phyloP scores from a whole-genome alignment of 495 filamentous ascomycete genomes.

The Durotheca rogersii region DNA sequence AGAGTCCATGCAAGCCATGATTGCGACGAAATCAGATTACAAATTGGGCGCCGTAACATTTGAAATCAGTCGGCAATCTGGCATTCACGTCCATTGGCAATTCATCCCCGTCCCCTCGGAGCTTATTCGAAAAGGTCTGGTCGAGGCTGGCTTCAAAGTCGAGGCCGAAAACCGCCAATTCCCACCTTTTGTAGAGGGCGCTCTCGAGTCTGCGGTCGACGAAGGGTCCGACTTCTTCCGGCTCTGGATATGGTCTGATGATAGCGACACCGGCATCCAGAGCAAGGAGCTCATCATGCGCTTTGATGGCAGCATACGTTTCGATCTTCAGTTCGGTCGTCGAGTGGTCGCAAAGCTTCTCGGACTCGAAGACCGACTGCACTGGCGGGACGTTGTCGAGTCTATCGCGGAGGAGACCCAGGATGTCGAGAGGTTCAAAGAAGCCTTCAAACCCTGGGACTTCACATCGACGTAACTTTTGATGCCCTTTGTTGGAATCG shows the following conservation, averaged over 20 bases:
- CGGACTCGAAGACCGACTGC: conserved; percentile 65
- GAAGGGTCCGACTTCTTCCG: conserved; percentile 76
- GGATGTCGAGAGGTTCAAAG: conserved; percentile 79
- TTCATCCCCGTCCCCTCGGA: conserved; percentile 74
- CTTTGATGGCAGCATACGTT: conserved; percentile 50
- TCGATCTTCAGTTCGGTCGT: conserved; percentile 66
- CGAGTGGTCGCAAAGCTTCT: conserved; percentile 86
- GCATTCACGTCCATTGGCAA: conserved; percentile 93
- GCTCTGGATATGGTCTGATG: conserved; percentile 71
- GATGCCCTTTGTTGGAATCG: conserved; percentile 17
- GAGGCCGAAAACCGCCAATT: conserved; percentile 76
- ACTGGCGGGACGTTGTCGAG: conserved; percentile 85
- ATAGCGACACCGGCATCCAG: conserved; percentile 42
- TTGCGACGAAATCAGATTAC: conserved; percentile 51
- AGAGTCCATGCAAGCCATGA: conserved; percentile 68
- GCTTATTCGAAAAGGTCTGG: conserved; percentile 64
- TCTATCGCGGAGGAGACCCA: conserved; percentile 70
- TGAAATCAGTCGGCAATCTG: conserved; percentile 75
- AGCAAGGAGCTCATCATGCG: conserved; percentile 52
- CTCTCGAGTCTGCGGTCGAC: conserved; percentile 38
- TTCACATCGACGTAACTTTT: conserved; percentile 51
- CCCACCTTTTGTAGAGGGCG: conserved; percentile 51
- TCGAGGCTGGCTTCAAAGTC: conserved; percentile 81
- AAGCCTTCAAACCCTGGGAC: conserved; percentile 83
- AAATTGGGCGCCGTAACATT: conserved; percentile 81